phyloP scores from a whole-genome alignment of 139 green algal genomes.

The Volvox africanus region DNA sequence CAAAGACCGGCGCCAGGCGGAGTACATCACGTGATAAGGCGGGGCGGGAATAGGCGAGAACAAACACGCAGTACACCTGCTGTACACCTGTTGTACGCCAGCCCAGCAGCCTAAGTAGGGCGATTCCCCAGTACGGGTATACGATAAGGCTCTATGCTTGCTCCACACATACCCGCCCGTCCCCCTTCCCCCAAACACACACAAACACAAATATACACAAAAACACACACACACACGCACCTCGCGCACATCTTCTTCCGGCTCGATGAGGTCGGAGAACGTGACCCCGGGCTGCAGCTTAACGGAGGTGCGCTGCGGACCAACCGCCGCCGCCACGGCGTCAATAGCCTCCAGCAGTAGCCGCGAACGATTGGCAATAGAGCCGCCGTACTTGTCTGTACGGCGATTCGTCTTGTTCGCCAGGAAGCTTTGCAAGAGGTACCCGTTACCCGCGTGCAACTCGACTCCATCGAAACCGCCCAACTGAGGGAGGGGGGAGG shows the following conservation, averaged over 20 bases:
- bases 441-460: slow-evolving; percentile 70
- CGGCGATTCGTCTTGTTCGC: slow-evolving; percentile 37
- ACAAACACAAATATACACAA: no score
- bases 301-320: slow-evolving; percentile 45
- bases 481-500: not conserved
- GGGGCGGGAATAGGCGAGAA: no score
- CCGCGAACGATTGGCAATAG: slow-evolving; percentile 29
- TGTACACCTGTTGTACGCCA: no score
- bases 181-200: not conserved
- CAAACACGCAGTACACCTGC: no score
- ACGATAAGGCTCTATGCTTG: no score
- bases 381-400: slow-evolving; percentile 51
- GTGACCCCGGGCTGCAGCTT: slow-evolving; percentile 61
- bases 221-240: no score
- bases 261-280: slow-evolving; percentile 59
- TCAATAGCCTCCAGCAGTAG: slow-evolving; percentile 57
- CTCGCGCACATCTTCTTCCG: slow-evolving; percentile 45
- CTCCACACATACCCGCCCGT: no score
- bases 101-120: no score
- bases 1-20: no score
- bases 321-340: slow-evolving; percentile 47
- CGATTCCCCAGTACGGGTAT: no score
- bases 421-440: slow-evolving; percentile 68
- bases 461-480: slow-evolving; percentile 71
- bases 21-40: no score